A percentile compares a stretch with the other conserved stretches of the same genome.
Conservation (phyloP, 768 basidiomycete genomes). For the Albatrellus ellisii region DNA sequence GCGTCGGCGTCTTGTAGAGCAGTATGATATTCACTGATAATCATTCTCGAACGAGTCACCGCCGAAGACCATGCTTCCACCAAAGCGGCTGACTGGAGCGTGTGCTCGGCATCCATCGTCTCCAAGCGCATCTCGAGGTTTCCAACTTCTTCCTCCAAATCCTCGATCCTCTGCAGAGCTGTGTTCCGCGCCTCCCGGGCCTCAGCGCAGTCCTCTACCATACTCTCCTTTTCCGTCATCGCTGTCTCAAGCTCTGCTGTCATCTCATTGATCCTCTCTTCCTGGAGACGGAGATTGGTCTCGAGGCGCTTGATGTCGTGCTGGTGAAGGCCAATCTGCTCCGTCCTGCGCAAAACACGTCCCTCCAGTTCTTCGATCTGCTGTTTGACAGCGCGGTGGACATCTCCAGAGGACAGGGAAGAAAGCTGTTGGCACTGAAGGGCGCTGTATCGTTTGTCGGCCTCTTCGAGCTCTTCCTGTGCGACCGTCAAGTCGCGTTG, state of each 20-base stretch:
- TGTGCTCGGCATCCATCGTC: conserved; percentile 15
- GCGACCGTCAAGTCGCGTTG: conserved; percentile 39
- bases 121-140: conserved; percentile 20
- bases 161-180: conserved; percentile 41
- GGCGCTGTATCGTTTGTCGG: conserved; percentile 45
- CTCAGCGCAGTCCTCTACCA: conserved; percentile 77
- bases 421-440: conserved; percentile 59
- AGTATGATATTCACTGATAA: background rate
- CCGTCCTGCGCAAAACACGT: conserved; percentile 50
- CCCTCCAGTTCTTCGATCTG: conserved; percentile 61
- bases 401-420: conserved; percentile 34
- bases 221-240: conserved; percentile 55
- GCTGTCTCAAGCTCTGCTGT: conserved; percentile 54
- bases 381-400: conserved; percentile 36
- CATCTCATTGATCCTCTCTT: conserved; percentile 63
- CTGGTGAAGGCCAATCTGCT: conserved; percentile 68
- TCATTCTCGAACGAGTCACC: conserved; percentile 4
- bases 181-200: conserved; percentile 62
- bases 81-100: conserved; percentile 16
- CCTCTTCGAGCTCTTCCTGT: conserved; percentile 39
- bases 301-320: conserved; percentile 70
- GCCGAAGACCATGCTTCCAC: conserved; percentile 15
- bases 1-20: background rate
- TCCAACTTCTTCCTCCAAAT: conserved; percentile 51
- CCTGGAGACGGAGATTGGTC: conserved; percentile 59